Evolutionary conservation across 2,329 filamentous ascomycete genomes (phyloP).

Genomic region (Fusarium cyanostomum): DNA sequence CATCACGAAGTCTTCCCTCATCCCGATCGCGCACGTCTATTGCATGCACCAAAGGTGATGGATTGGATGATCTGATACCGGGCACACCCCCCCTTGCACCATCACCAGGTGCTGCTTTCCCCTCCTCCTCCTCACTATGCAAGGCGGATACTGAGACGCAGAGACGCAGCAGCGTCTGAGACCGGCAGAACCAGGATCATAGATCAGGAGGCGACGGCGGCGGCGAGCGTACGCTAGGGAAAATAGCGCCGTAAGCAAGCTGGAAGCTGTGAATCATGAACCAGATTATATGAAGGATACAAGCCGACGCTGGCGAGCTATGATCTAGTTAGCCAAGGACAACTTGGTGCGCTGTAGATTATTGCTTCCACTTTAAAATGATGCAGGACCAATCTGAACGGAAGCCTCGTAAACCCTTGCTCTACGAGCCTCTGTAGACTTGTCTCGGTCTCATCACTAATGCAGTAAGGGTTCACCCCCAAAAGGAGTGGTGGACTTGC

Average conservation of each 20-base stretch:
- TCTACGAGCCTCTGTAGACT: no score
- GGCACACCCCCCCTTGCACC: background rate
- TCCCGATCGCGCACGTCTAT: constrained; percentile 5
- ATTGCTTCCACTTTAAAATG: background rate
- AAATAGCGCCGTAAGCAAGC: no score
- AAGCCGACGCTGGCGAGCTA: background rate
- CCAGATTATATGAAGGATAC: background rate
- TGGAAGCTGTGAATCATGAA: no score
- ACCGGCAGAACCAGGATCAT: background rate
- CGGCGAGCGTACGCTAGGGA: no score
- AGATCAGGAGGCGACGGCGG: no score
- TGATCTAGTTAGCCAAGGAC: background rate
- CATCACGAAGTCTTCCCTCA: background rate
- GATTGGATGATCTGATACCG: constrained; percentile 12
- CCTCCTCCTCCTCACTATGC: no score
- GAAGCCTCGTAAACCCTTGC: no score
- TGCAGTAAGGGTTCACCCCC: constrained; percentile 9
- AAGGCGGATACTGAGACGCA: background rate
- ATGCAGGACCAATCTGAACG: background rate
- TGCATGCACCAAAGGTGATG: background rate
- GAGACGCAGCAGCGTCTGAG: background rate
- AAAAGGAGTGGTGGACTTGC: constrained; percentile 21
- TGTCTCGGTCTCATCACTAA: constrained; percentile 27
- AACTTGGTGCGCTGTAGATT: constrained; percentile 3
- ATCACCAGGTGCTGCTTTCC: no score